phyloP scores from a whole-genome alignment of 2,329 filamentous ascomycete species.

The Venturia nashicola region DNA sequence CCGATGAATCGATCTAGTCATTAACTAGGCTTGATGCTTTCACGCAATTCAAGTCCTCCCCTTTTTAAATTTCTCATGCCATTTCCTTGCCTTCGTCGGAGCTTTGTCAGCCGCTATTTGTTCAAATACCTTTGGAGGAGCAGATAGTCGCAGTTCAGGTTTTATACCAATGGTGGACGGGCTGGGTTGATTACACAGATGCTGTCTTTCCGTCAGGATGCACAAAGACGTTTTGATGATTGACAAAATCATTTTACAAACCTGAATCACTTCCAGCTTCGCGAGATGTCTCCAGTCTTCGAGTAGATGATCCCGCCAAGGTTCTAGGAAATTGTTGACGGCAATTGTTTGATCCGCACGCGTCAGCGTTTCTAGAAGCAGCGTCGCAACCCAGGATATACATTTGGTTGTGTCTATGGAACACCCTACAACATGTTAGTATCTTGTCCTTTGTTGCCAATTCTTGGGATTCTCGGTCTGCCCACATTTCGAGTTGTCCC shows the following conservation, averaged over 20 bases:
- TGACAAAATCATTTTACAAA: background rate
- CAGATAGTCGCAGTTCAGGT: constrained; percentile 3
- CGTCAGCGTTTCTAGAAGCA: constrained; percentile 26
- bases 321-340: constrained; percentile 22
- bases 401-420: constrained; percentile 10
- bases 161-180: constrained; percentile 7
- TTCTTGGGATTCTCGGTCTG: background rate
- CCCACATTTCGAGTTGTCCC: constrained; percentile 16
- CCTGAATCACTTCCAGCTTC: constrained; percentile 9
- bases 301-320: constrained; percentile 31
- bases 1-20: too few species aligned
- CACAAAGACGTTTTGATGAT: background rate
- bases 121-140: background rate
- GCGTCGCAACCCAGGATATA: constrained; percentile 27
- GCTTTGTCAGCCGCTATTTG: background rate
- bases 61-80: constrained; percentile 12
- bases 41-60: background rate
- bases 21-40: too few species aligned
- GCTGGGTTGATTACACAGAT: background rate
- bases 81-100: constrained; percentile 9
- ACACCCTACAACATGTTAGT: constrained; percentile 6
- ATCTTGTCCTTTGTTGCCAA: background rate
- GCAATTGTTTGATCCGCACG: constrained; percentile 20
- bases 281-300: constrained; percentile 27
- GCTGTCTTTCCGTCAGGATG: background rate